These are phyloP conservation scores for Aspergillus intermedius DNA, from an alignment of 2,329 filamentous ascomycete species.

Conservation along the genomic window DNA sequence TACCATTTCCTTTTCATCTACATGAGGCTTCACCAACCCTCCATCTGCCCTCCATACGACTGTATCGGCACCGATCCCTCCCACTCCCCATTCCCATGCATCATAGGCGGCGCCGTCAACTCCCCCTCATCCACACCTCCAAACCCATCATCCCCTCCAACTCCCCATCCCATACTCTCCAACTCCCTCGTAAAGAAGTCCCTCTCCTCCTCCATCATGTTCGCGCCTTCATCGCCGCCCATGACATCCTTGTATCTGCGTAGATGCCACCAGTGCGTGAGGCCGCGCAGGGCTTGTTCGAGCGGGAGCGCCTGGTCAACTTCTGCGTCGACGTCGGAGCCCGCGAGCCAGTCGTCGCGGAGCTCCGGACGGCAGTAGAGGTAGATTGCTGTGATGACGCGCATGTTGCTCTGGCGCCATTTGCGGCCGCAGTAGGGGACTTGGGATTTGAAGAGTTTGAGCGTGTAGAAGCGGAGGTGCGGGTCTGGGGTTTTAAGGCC, in stretches of 20 bases:
- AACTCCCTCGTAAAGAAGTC: slow-evolving; percentile 75
- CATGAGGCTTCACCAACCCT: slow-evolving; percentile 26
- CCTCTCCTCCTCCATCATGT: slow-evolving; percentile 62
- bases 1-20: neutral
- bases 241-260: slow-evolving; percentile 74
- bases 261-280: slow-evolving; percentile 94
- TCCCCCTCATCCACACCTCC: slow-evolving; percentile 22
- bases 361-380: slow-evolving; percentile 88
- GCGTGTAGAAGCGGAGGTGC: slow-evolving; percentile 80
- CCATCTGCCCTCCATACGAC: neutral
- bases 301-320: slow-evolving; percentile 88
- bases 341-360: slow-evolving; percentile 86
- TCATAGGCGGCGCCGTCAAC: slow-evolving; percentile 18
- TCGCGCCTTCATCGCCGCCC: slow-evolving; percentile 42
- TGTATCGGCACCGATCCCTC: neutral
- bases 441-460: slow-evolving; percentile 98
- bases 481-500: slow-evolving; percentile 84
- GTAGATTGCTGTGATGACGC: slow-evolving; percentile 95
- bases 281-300: slow-evolving; percentile 78
- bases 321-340: slow-evolving; percentile 84
- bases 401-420: slow-evolving; percentile 97
- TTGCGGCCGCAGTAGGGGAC: slow-evolving; percentile 97
- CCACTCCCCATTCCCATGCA: slow-evolving; percentile 26
- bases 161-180: slow-evolving; percentile 58
- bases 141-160: slow-evolving; percentile 29